Conservation (phyloP, 805 yeast genomes). For the Alloascoidea africana region DNA sequence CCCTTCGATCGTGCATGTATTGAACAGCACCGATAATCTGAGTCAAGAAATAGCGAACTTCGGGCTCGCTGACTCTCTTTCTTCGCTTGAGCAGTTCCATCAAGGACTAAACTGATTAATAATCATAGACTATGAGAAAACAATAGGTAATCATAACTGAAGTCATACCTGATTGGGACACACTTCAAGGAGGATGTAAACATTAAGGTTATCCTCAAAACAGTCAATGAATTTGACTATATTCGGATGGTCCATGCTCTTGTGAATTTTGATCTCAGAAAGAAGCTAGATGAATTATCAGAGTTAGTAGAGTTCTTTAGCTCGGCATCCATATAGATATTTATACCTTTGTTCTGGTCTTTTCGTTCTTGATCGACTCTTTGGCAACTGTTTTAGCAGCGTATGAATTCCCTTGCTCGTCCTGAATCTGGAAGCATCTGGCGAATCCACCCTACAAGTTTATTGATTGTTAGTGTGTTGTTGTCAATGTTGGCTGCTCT, state of each 20-base stretch:
- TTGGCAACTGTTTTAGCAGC: slow-evolving; percentile 99
- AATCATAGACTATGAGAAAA: neutral
- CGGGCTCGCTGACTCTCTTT: slow-evolving; percentile 79
- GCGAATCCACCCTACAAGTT: slow-evolving; percentile 83
- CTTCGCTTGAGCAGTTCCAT: slow-evolving; percentile 85
- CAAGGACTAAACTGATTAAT: slow-evolving; percentile 27
- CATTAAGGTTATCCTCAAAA: slow-evolving; percentile 92
- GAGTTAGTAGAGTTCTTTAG: slow-evolving; percentile 2
- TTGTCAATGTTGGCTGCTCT: no score
- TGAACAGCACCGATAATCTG: slow-evolving; percentile 91
- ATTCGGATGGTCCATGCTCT: slow-evolving; percentile 75
- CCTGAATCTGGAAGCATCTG: slow-evolving; percentile 93
- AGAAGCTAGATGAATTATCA: slow-evolving; percentile 38
- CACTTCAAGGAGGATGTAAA: slow-evolving; percentile 83
- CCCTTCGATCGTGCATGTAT: slow-evolving; percentile 83
- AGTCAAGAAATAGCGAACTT: slow-evolving; percentile 76
- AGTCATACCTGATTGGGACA: slow-evolving; percentile 76
- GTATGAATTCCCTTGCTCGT: slow-evolving; percentile 37
- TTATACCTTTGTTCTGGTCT: slow-evolving; percentile 47
- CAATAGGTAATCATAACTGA: no score
- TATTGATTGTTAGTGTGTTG: no score
- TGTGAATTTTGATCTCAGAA: slow-evolving; percentile 91
- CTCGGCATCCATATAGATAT: no score
- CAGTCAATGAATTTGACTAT: slow-evolving; percentile 91
- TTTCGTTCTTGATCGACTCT: slow-evolving; percentile 79